A percentile compares a stretch with the other conserved stretches of the same genome.
Conservation (phyloP, 2,329 filamentous ascomycete genomes). For the Balansia obtecta region DNA sequence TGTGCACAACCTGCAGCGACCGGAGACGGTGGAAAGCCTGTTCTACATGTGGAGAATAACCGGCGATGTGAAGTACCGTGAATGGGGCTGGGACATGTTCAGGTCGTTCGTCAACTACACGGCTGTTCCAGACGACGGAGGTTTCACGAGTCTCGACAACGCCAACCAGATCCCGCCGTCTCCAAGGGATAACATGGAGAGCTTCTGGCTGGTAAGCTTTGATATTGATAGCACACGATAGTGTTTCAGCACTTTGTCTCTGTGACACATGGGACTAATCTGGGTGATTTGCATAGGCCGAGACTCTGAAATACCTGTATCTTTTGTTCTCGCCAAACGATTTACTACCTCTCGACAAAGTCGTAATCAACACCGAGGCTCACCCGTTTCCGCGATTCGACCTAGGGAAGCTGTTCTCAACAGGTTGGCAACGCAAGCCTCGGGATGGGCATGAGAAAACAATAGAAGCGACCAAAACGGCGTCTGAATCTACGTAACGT, state of each 20-base stretch:
- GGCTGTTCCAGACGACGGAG: conserved; percentile 61
- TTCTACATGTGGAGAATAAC: conserved; percentile 99
- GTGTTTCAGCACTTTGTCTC: neutral
- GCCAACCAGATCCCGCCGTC: conserved; percentile 60
- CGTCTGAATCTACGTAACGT: neutral
- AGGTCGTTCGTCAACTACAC: conserved; percentile 80
- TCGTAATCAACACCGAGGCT: conserved; percentile 94
- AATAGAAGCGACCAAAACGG: conserved; percentile 7
- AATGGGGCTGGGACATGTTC: conserved; percentile 99
- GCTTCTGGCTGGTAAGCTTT: conserved; percentile 82
- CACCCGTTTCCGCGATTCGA: conserved; percentile 84
- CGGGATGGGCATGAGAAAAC: conserved; percentile 35
- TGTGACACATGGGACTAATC: conserved; percentile 4
- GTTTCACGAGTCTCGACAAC: conserved; percentile 71
- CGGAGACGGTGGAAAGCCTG: conserved; percentile 90
- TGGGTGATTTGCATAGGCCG: conserved; percentile 45
- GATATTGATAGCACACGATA: neutral
- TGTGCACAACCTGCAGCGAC: conserved; percentile 83
- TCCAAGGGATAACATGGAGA: conserved; percentile 88
- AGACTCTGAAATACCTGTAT: conserved; percentile 97
- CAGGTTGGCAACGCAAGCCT: conserved; percentile 66
- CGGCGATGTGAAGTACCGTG: conserved; percentile 72
- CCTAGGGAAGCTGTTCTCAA: conserved; percentile 62
- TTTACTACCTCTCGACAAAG: conserved; percentile 68
- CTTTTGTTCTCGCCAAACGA: conserved; percentile 80